Evolutionary conservation across 2,329 filamentous ascomycete species (phyloP), one percentile per base, ranked within the genome.

Genomic region (Scopulariopsis brevicaulis): DNA sequence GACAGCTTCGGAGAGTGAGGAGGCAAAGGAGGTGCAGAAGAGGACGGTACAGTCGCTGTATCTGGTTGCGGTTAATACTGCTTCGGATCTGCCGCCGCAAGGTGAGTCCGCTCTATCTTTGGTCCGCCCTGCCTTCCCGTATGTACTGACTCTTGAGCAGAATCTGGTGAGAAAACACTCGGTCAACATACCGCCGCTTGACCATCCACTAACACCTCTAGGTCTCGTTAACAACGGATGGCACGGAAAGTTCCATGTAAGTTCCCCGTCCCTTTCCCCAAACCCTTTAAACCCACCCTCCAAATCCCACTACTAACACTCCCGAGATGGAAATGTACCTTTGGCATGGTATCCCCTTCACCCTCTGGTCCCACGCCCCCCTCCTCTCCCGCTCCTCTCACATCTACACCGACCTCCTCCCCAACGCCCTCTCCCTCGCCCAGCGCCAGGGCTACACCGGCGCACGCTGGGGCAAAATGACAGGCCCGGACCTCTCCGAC

Each of bases 341-440:
- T 57, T 82, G 79, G 79, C 77, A 82, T 63, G 67, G 72, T 0
- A 68, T 73, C 14, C 78, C 79, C 52, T 81, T 79, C 66, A 72
- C 72, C 28, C 70, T 77, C 35, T 81, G 77, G 77, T 68, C 71
- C 57, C 77, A 75, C 55, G 75, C 73, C 65, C 64, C 70, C 14
- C 67, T 80, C 1, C 64, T 79, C 56, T 64, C 70, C 61, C 74
- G 77, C 40, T 76, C 73, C 60, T 76, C 74, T 0, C 63, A 64
- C 15, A 71, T 74, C 3, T 83, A 83, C 63, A 63, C 68, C 6
- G 72, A 72, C n/a, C 79, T 80, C 57, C 66, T 77, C 0, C 60
- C 64, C 0, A 71, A 70, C 0, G 73, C 73, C 0, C 56, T 70
- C 37, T 63, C 66, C 4, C 69, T 74, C 40, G 74, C 75, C 4